Conservation (phyloP, 176 grass and related monocot species). For the Triticum turgidum region DNA sequence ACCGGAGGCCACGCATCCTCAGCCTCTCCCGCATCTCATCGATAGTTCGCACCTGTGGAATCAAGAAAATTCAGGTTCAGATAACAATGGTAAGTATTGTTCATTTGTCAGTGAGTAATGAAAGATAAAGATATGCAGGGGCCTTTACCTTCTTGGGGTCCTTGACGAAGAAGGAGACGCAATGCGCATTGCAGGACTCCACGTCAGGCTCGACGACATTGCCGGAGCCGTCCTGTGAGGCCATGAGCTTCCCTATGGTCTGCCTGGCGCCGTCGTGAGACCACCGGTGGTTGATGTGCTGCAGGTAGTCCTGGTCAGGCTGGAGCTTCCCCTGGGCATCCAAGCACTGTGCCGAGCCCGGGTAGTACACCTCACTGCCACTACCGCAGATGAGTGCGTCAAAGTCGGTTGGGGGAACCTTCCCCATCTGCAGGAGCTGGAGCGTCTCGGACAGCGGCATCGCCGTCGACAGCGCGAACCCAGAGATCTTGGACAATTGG, state of each 20-base stretch:
- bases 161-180: conserved; percentile 77
- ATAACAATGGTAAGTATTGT: neutral
- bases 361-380: conserved; percentile 93
- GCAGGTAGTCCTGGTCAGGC: conserved; percentile 82
- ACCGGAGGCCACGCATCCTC: conserved; percentile 86
- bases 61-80: conserved; percentile 15
- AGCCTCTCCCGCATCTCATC: conserved; percentile 76
- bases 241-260: conserved; percentile 71
- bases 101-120: neutral
- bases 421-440: conserved; percentile 60
- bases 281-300: conserved; percentile 92
- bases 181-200: conserved; percentile 71
- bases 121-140: neutral
- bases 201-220: conserved; percentile 52
- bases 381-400: conserved; percentile 88
- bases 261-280: conserved; percentile 66
- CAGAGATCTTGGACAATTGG: conserved; percentile 91
- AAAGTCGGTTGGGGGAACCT: conserved; percentile 71
- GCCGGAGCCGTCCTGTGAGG: conserved; percentile 12
- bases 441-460: conserved; percentile 76
- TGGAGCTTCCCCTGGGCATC: conserved; percentile 75
- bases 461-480: conserved; percentile 84
- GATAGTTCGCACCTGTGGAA: conserved; percentile 50
- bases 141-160: conserved; percentile 58
- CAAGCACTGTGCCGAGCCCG: conserved; percentile 60